Evolutionary conservation across 345 rosid genomes (phyloP).

Genomic region (Gossypium arboreum): DNA sequence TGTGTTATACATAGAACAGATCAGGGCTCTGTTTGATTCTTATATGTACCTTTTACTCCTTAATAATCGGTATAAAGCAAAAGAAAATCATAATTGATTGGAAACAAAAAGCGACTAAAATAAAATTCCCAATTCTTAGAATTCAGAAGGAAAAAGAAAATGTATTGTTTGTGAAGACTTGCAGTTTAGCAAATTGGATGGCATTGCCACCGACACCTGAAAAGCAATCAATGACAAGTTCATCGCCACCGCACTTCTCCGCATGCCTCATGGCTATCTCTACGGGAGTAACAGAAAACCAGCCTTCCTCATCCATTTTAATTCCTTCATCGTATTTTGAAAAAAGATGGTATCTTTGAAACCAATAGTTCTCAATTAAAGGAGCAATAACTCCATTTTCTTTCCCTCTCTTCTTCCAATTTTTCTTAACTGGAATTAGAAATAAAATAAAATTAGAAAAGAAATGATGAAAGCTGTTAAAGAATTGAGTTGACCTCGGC

Average conservation of each 20-base stretch:
- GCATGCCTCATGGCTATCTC: constrained; percentile 42
- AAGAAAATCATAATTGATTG: neutral
- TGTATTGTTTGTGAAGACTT: constrained; percentile 3
- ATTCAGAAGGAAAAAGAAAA: too few relatives aligned
- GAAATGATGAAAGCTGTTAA: neutral
- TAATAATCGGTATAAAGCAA: neutral
- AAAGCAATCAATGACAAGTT: constrained; percentile 42
- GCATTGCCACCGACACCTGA: constrained; percentile 54
- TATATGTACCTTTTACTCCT: neutral
- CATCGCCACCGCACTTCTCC: constrained; percentile 34
- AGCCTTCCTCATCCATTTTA: constrained; percentile 47
- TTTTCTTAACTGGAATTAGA: neutral
- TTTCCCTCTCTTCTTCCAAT: neutral
- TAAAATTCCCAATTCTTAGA: neutral
- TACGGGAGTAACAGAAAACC: constrained; percentile 49
- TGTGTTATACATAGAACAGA: neutral
- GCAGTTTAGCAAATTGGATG: constrained; percentile 46
- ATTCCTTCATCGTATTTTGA: constrained; percentile 43
- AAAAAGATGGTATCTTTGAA: constrained; percentile 44
- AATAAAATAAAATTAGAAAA: neutral
- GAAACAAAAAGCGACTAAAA: neutral
- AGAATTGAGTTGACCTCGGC: constrained; percentile 2
- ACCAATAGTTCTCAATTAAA: constrained; percentile 34
- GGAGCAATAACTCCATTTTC: constrained; percentile 2
- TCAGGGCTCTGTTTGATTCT: neutral